Conservation (phyloP, 2,329 filamentous ascomycete genomes). For the Aspergillus sp. region DNA sequence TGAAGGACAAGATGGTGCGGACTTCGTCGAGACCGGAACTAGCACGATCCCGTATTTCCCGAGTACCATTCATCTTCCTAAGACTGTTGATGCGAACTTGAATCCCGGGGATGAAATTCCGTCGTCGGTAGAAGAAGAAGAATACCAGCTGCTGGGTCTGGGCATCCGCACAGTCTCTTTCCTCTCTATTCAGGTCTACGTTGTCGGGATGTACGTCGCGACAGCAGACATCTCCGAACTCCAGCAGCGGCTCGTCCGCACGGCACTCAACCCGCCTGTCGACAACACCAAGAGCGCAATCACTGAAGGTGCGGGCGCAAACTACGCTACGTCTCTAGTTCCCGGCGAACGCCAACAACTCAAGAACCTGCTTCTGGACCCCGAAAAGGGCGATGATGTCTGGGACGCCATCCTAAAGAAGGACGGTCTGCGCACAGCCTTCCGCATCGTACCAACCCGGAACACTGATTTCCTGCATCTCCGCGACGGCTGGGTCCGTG, state of each 20-base stretch:
- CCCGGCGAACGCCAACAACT: slow-evolving; percentile 72
- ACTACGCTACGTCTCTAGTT: slow-evolving; percentile 71
- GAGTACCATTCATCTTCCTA: slow-evolving; percentile 58
- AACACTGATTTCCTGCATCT: slow-evolving; percentile 93
- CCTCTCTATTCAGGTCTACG: slow-evolving; percentile 83
- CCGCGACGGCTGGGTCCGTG: slow-evolving; percentile 82
- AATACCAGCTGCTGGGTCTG: slow-evolving; percentile 83
- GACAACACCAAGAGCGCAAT: slow-evolving; percentile 9
- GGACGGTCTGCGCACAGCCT: slow-evolving; percentile 63
- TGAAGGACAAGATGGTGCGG: slow-evolving; percentile 53
- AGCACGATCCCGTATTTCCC: slow-evolving; percentile 74
- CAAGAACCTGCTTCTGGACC: slow-evolving; percentile 62
- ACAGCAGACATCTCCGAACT: slow-evolving; percentile 74
- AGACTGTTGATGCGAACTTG: slow-evolving; percentile 24
- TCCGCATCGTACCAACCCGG: slow-evolving; percentile 81
- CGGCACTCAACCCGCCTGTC: slow-evolving; percentile 45
- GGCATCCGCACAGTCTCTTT: slow-evolving; percentile 88
- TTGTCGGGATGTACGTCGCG: slow-evolving; percentile 86
- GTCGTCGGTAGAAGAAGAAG: slow-evolving; percentile 43
- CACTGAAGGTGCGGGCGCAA: slow-evolving; percentile 47
- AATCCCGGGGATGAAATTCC: slow-evolving; percentile 30
- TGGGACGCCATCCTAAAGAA: slow-evolving; percentile 67
- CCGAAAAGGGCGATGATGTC: slow-evolving; percentile 59
- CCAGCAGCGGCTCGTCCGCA: slow-evolving; percentile 68
- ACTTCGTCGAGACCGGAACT: slow-evolving; percentile 75